These are phyloP conservation scores for Syzygium syzygioides DNA, from an alignment of 441 rosid species.

Conservation along the genomic window DNA sequence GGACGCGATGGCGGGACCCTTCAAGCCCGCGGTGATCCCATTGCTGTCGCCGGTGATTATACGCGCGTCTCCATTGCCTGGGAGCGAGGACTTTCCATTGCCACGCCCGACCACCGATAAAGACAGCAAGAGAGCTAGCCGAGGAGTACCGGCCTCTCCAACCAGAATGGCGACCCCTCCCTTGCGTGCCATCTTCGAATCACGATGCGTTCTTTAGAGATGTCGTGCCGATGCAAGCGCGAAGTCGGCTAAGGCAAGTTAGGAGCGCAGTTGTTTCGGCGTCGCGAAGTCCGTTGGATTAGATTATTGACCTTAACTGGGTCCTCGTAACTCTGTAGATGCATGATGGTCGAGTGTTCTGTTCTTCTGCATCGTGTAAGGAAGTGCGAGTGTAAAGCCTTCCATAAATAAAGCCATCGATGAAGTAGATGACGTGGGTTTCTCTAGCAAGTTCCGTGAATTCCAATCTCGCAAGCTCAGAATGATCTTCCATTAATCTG, in stretches of 20 bases:
- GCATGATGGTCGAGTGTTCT: not conserved
- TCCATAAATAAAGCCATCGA: not conserved
- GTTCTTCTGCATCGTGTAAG: not conserved
- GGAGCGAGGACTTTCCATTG: not conserved
- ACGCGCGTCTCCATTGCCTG: constrained; percentile 18
- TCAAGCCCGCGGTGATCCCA: constrained; percentile 37
- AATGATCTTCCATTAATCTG: not conserved
- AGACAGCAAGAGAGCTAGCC: not conserved
- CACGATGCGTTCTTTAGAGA: not conserved
- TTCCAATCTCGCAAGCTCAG: not conserved
- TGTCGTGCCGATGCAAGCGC: not conserved
- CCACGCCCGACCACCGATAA: not conserved
- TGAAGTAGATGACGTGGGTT: not conserved
- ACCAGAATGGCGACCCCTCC: not conserved
- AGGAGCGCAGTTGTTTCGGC: not conserved
- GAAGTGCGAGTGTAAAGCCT: not conserved
- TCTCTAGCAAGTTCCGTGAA: not conserved
- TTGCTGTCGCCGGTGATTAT: constrained; percentile 49
- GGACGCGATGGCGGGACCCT: not conserved
- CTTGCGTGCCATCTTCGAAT: not conserved
- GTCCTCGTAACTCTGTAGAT: not conserved
- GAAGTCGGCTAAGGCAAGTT: not conserved
- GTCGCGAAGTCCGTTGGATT: not conserved
- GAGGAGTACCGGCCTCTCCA: not conserved
- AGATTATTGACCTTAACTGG: not conserved